These are phyloP conservation scores for Suhomyces wounanorum DNA, from an alignment of 1,139 yeast genomes.

Conservation along the genomic window DNA sequence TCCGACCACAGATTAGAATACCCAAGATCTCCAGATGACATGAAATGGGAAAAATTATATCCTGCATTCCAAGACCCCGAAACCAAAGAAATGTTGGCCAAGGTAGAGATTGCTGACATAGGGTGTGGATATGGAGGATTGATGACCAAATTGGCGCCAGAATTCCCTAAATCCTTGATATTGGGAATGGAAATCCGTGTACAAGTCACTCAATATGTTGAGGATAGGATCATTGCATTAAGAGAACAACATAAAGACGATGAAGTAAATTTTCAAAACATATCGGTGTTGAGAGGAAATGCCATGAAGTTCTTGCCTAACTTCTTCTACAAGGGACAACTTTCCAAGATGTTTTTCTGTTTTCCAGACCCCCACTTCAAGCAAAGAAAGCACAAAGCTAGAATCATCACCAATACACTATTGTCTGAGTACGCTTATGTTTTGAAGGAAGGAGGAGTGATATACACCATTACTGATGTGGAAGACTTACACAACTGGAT, in stretches of 20 bases:
- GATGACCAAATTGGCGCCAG: conserved; percentile 75
- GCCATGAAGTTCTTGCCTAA: conserved; percentile 98
- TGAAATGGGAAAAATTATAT: conserved; percentile 84
- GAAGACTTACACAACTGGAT: conserved; percentile 94
- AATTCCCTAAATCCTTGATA: conserved; percentile 69
- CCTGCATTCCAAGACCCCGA: conserved; percentile 57
- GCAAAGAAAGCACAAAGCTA: conserved; percentile 94
- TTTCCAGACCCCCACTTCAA: conserved; percentile 99
- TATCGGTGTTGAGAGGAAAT: conserved; percentile 88
- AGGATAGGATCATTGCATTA: conserved; percentile 89
- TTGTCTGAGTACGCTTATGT: conserved; percentile 92
- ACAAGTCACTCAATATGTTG: conserved; percentile 95
- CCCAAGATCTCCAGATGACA: conserved; percentile 73
- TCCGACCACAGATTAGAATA: conserved; percentile 92
- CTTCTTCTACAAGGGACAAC: conserved; percentile 78
- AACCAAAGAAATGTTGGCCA: conserved; percentile 44
- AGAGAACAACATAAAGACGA: conserved; percentile 54
- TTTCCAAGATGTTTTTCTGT: conserved; percentile 92
- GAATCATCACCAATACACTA: conserved; percentile 88
- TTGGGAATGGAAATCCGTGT: conserved; percentile 97
- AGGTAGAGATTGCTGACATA: conserved; percentile 90
- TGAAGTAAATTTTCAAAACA: conserved; percentile 61
- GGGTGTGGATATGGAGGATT: conserved; percentile 99
- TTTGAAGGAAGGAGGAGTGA: conserved; percentile 79
- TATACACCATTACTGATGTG: conserved; percentile 96